phyloP scores from a whole-genome alignment of 306 rosid species.

The Pueraria montana region DNA sequence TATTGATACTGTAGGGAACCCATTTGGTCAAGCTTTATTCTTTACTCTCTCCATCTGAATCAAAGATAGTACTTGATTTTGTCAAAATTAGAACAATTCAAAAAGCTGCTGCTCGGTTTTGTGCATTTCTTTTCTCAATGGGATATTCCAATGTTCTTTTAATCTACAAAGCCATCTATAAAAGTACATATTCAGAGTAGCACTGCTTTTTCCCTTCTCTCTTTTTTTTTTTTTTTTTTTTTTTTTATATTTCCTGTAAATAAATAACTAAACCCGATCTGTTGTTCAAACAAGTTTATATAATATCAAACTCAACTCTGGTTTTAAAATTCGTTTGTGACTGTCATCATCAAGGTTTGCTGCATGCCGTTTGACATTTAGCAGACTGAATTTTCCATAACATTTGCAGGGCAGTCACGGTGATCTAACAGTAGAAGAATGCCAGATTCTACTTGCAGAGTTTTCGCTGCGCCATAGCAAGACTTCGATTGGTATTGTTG shows the following conservation, averaged over 20 bases:
- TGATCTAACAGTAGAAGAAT: slow-evolving; percentile 76
- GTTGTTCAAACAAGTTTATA: slow-evolving; percentile 16
- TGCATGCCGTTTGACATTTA: neutral
- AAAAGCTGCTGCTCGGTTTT: neutral
- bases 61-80: neutral
- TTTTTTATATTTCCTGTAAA: neutral
- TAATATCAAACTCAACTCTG: slow-evolving; percentile 10
- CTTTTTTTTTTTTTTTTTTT: no score
- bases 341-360: neutral
- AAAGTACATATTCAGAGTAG: neutral
- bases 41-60: no score
- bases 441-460: slow-evolving; percentile 86
- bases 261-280: neutral
- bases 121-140: neutral
- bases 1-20: neutral
- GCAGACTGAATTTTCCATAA: neutral
- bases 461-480: slow-evolving; percentile 83
- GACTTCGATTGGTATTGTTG: slow-evolving; percentile 69
- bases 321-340: neutral
- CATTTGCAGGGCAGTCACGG: slow-evolving; percentile 80
- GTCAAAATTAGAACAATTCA: slow-evolving; percentile 2
- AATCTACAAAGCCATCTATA: neutral
- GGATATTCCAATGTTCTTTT: neutral
- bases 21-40: neutral
- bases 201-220: neutral